Percentiles rank a stretch among this genome's conserved stretches.
Conservation (phyloP, 192 early-diverging fungal species). For the Coemansia sp. region DNA sequence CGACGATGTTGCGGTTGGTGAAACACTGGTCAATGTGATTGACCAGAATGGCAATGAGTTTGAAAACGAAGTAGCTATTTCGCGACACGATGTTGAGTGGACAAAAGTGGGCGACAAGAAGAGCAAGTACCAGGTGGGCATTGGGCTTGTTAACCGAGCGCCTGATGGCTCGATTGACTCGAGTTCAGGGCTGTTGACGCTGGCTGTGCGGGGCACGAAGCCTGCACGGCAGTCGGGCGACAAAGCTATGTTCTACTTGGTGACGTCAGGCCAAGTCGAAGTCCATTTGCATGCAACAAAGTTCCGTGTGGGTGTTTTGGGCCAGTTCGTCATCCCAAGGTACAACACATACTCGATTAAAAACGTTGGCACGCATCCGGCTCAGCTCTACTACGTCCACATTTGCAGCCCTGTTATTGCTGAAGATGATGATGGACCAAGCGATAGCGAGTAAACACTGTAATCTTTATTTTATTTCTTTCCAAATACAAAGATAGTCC, state of each 20-base stretch:
- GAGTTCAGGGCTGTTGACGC: slow-evolving; percentile 22
- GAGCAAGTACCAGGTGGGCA: slow-evolving; percentile 29
- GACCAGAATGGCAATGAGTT: slow-evolving; percentile 15
- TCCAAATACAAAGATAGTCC: not conserved
- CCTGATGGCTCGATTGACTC: slow-evolving; percentile 16
- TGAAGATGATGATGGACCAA: not conserved
- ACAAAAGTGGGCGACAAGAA: slow-evolving; percentile 7
- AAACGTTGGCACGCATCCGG: slow-evolving; percentile 48
- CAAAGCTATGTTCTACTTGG: slow-evolving; percentile 30
- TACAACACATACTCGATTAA: slow-evolving; percentile 38
- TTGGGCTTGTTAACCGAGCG: slow-evolving; percentile 21
- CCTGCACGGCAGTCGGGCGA: slow-evolving; percentile 22
- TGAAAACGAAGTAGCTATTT: slow-evolving; percentile 22
- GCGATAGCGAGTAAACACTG: not conserved
- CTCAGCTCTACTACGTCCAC: slow-evolving; percentile 44
- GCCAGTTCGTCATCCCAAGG: slow-evolving; percentile 41
- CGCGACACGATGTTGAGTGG: slow-evolving; percentile 42
- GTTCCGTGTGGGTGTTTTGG: slow-evolving; percentile 35
- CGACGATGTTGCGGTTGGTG: slow-evolving; percentile 35
- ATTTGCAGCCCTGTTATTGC: not conserved
- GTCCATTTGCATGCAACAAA: slow-evolving; percentile 25
- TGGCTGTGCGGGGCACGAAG: slow-evolving; percentile 39
- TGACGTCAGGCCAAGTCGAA: slow-evolving; percentile 43
- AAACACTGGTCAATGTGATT: slow-evolving; percentile 14
- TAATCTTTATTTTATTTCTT: not conserved